Conservation (phyloP, 805 yeast species). For the Lachancea waltii region DNA sequence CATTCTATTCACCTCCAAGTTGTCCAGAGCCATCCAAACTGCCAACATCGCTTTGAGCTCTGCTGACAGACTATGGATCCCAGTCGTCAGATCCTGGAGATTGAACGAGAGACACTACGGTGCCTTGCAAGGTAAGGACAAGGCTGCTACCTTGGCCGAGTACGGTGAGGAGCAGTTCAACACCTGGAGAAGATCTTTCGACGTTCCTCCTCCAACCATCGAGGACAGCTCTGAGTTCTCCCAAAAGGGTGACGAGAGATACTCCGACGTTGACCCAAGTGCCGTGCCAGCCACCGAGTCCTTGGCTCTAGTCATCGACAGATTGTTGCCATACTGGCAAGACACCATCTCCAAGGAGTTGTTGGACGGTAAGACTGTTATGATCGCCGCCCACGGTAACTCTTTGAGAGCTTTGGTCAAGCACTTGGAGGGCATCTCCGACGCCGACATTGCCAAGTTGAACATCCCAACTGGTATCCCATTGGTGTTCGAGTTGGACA, state of each 20-base stretch:
- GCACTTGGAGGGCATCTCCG: slow-evolving; percentile 90
- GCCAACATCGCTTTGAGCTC: slow-evolving; percentile 87
- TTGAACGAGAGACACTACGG: slow-evolving; percentile 99
- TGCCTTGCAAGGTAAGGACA: slow-evolving; percentile 97
- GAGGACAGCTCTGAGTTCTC: slow-evolving; percentile 73
- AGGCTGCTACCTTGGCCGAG: slow-evolving; percentile 81
- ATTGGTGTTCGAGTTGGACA: slow-evolving; percentile 91
- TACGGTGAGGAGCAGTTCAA: slow-evolving; percentile 92
- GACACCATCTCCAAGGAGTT: slow-evolving; percentile 82
- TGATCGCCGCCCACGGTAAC: slow-evolving; percentile 97
- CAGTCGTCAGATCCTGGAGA: slow-evolving; percentile 95
- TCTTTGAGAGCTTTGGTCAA: slow-evolving; percentile 94
- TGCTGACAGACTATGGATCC: slow-evolving; percentile 87
- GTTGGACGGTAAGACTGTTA: slow-evolving; percentile 80
- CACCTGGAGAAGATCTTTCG: slow-evolving; percentile 96
- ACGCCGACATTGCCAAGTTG: slow-evolving; percentile 84
- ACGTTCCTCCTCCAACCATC: slow-evolving; percentile 91
- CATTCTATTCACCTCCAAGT: slow-evolving; percentile 81
- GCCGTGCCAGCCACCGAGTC: slow-evolving; percentile 94
- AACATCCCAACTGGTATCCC: slow-evolving; percentile 99
- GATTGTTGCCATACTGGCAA: slow-evolving; percentile 96
- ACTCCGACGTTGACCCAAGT: slow-evolving; percentile 73
- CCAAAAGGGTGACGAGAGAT: slow-evolving; percentile 81
- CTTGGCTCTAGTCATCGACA: slow-evolving; percentile 87
- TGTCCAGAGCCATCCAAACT: slow-evolving; percentile 93